Evolutionary conservation across 2,329 filamentous ascomycete species (phyloP).

Genomic region (Amauroascus verrucosus): DNA sequence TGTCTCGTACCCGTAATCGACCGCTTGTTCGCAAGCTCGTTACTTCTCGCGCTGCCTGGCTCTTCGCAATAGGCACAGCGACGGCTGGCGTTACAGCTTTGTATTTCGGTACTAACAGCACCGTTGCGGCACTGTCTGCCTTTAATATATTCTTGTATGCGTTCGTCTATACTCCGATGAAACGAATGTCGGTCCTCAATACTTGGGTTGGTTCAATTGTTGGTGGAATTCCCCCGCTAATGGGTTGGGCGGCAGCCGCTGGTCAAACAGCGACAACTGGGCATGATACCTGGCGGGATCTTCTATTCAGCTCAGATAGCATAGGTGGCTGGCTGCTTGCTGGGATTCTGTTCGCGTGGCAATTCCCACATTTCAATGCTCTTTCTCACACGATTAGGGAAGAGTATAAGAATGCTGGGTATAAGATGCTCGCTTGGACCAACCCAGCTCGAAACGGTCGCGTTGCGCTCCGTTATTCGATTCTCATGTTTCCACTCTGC

Average conservation of each 20-base stretch:
- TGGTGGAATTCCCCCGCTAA: conserved; percentile 85
- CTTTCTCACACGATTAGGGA: conserved; percentile 79
- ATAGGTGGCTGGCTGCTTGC: conserved; percentile 84
- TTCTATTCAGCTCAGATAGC: conserved; percentile 59
- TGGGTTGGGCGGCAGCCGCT: conserved; percentile 95
- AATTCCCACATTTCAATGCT: conserved; percentile 97
- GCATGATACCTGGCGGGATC: conserved; percentile 64
- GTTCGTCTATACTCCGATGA: conserved; percentile 84
- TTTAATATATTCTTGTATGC: conserved; percentile 85
- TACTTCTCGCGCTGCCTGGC: conserved; percentile 56
- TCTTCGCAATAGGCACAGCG: conserved; percentile 70
- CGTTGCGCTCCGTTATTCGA: conserved; percentile 76
- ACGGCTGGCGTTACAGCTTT: conserved; percentile 59
- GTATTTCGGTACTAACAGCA: conserved; percentile 87
- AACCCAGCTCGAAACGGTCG: conserved; percentile 77
- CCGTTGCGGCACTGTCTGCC: conserved; percentile 73
- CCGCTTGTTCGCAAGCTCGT: conserved; percentile 78
- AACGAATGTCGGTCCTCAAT: conserved; percentile 74
- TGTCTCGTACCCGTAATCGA: conserved; percentile 84
- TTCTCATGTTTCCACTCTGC: conserved; percentile 80
- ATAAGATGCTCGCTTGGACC: conserved; percentile 69
- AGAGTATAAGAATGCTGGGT: conserved; percentile 66
- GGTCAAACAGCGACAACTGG: conserved; percentile 67
- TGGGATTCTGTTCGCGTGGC: conserved; percentile 80
- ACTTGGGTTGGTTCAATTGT: conserved; percentile 93